Percentiles rank a stretch among this genome's conserved stretches.
Evolutionary conservation across 371 early-diverging fungal genomes (phyloP).

Genomic region (Nosema muscidifuracis): DNA sequence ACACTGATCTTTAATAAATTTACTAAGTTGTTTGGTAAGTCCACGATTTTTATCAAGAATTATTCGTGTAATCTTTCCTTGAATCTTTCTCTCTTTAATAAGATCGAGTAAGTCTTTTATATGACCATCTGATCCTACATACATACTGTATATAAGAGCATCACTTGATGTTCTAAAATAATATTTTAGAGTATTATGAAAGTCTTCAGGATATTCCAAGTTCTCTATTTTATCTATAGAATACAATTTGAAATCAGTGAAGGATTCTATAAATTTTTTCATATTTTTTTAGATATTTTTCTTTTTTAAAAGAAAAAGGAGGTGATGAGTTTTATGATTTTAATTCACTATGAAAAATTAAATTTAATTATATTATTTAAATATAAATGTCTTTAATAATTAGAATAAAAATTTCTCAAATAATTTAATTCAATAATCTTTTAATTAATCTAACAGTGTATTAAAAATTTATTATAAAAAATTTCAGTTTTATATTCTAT

Average conservation of each 20-base stretch:
- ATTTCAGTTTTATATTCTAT: no score
- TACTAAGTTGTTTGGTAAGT: background rate
- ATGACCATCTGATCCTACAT: slow-evolving; percentile 4
- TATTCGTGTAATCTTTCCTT: slow-evolving; percentile 8
- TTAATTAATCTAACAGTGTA: no score
- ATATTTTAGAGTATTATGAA: slow-evolving; percentile 16
- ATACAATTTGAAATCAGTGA: background rate
- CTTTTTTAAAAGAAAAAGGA: no score
- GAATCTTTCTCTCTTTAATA: slow-evolving; percentile 13
- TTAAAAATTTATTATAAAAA: no score
- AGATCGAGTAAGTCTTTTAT: slow-evolving; percentile 9
- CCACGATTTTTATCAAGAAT: slow-evolving; percentile 38
- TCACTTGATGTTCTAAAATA: background rate
- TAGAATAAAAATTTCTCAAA: no score
- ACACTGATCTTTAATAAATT: background rate
- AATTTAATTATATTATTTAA: no score
- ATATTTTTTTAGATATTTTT: no score
- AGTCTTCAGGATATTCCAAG: slow-evolving; percentile 13
- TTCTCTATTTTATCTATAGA: background rate
- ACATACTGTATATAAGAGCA: slow-evolving; percentile 26
- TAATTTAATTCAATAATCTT: no score
- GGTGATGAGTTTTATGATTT: no score
- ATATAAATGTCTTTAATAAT: no score
- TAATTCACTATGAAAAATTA: no score
- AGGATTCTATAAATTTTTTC: no score